Conservation (phyloP, 148 eudicot genomes). For the Hydrangea macrophylla region DNA sequence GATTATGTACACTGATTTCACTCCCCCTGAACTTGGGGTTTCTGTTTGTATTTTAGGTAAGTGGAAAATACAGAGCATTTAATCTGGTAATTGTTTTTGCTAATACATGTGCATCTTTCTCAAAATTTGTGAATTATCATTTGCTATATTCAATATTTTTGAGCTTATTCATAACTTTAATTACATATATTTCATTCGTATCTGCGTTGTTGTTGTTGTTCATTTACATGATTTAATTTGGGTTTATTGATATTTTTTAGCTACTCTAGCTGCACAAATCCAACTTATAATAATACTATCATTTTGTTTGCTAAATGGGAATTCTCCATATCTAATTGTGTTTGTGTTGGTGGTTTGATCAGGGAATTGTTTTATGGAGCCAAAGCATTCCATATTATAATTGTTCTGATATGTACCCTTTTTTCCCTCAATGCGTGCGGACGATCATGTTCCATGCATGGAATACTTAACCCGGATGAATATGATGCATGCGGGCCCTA, state of each 20-base stretch:
- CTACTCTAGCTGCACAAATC: background rate
- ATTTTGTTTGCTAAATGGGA: background rate
- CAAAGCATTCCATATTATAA: slow-evolving; percentile 26
- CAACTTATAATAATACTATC: background rate
- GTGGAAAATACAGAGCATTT: background rate
- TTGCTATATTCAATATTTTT: background rate
- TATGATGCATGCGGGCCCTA: slow-evolving; percentile 38
- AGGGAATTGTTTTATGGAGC: slow-evolving; percentile 43
- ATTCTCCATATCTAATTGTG: slow-evolving; percentile 1
- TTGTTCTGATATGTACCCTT: slow-evolving; percentile 39
- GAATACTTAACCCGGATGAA: slow-evolving; percentile 21
- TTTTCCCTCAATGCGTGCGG: slow-evolving; percentile 34
- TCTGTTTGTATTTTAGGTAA: background rate
- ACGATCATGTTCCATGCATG: slow-evolving; percentile 35
- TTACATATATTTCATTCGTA: background rate
- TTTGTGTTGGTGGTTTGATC: slow-evolving; percentile 5
- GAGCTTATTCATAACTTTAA: background rate
- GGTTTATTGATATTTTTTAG: background rate
- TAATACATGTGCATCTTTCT: background rate
- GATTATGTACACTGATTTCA: background rate
- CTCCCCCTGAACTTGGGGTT: background rate
- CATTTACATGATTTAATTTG: background rate
- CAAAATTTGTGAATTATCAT: background rate
- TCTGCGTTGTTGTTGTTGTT: background rate
- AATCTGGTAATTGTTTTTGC: background rate